Base-by-base conservation (phyloP, 306 rosid genomes). In the Gillenia trifoliata region DNA sequence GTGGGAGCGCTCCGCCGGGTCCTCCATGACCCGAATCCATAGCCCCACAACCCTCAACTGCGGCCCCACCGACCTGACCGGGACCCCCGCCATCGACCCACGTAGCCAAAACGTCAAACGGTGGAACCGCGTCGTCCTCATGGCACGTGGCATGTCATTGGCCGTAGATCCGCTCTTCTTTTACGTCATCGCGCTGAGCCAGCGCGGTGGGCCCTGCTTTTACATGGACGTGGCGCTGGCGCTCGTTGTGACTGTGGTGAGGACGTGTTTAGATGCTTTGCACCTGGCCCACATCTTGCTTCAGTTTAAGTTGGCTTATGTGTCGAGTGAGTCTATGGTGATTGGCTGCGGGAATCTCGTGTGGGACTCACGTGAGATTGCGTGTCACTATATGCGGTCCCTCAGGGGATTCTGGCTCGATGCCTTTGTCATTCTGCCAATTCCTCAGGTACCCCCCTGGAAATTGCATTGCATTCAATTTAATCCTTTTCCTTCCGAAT, bases 141-240 rank as follows among this genome's bases (percentile, higher is more conserved):
- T 83, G 81, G 80, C 80, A 9, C 86, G 86, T 34, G 86, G 76
- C 30, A 19, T 43, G 70, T 71, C 83, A 1, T 8, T 83, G 41
- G 79, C 76, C 9, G 83, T 75, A 13, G 86, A 83, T 70, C 83
- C 86, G 25, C 73, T 83, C 4, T 83, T 83, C 69, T 80, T 79
- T 34, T 75, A 83, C 76, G 79, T 72, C 50, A 30, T 83, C 11
- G 69, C 68, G 55, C 1, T 83, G 54, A 61, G 76, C 57, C 50
- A 20, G 13, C 65, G 41, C 40, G 80, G 83, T 59, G 17, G 57
- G 33, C 81, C 83, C 5, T 79, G 83, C 62, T 83, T 83, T 75
- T 66, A 62, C 57, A 28, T 75, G 64, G 81, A 83, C 55, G 41
- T 50, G 29, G 52, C 49, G 30, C 66, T 83, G 69, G 83, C 86